Percentiles rank a stretch among this genome's conserved stretches.
Evolutionary conservation across 2,329 filamentous ascomycete species (phyloP).

Genomic region (Aspergillus sp.): DNA sequence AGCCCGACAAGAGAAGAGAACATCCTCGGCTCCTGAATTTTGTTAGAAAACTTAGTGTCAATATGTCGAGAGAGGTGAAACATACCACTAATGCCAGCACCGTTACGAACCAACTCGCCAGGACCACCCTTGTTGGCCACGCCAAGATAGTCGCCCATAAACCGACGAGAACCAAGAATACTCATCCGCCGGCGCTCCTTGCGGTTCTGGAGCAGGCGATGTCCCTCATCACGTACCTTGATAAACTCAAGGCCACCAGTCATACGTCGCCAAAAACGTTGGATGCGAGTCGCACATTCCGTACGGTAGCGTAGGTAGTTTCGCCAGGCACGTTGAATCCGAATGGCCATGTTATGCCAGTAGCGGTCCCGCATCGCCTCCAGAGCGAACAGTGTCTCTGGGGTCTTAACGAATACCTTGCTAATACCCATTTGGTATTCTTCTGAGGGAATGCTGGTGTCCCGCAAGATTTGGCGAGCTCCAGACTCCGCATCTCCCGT

Average conservation of each 20-base stretch:
- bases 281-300: constrained; percentile 88
- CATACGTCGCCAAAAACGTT: constrained; percentile 91
- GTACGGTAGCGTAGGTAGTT: constrained; percentile 88
- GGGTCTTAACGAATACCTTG: constrained; percentile 97
- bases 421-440: constrained; percentile 96
- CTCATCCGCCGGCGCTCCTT: constrained; percentile 91
- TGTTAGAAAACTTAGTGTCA: constrained; percentile 1
- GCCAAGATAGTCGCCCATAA: constrained; percentile 90
- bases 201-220: constrained; percentile 68
- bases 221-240: constrained; percentile 78
- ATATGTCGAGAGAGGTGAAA: not conserved
- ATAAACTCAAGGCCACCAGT: constrained; percentile 83
- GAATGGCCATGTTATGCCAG: constrained; percentile 99
- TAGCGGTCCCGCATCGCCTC: constrained; percentile 97
- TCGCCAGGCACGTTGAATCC: constrained; percentile 94
- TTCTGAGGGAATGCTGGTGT: constrained; percentile 88
- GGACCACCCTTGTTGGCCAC: constrained; percentile 71
- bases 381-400: constrained; percentile 89
- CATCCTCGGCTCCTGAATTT: constrained; percentile 50
- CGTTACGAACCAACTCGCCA: constrained; percentile 69
- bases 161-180: constrained; percentile 81
- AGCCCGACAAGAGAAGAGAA: constrained; percentile 82
- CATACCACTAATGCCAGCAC: constrained; percentile 60
- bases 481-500: constrained; percentile 79
- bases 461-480: constrained; percentile 85